Conservation (phyloP, 2,329 filamentous ascomycete genomes). For the Scedosporium minutisporum region DNA sequence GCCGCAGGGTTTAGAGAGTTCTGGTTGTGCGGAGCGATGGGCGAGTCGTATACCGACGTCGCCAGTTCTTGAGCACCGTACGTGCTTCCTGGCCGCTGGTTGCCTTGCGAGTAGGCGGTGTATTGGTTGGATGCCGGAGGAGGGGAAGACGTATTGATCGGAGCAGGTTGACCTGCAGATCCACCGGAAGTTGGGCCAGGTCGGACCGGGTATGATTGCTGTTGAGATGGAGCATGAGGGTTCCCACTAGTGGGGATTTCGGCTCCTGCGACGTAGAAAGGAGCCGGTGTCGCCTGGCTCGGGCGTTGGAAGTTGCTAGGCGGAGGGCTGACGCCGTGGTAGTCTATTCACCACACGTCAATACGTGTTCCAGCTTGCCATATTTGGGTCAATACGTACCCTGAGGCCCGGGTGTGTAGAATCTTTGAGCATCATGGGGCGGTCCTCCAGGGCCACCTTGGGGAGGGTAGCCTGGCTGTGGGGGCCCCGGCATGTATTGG, state of each 20-base stretch:
- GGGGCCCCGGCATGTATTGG: slow-evolving; percentile 48
- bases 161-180: slow-evolving; percentile 34
- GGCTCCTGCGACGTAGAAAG: slow-evolving; percentile 57
- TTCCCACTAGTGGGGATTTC: slow-evolving; percentile 33
- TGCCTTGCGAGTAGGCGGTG: slow-evolving; percentile 34
- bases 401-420: slow-evolving; percentile 52
- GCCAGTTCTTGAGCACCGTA: slow-evolving; percentile 70
- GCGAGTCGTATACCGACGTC: slow-evolving; percentile 68
- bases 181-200: slow-evolving; percentile 23
- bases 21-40: slow-evolving; percentile 43
- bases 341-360: not conserved
- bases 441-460: slow-evolving; percentile 24
- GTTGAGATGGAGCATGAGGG: slow-evolving; percentile 17
- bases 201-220: slow-evolving; percentile 41
- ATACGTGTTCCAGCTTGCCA: not conserved
- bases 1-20: slow-evolving; percentile 35
- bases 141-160: slow-evolving; percentile 41
- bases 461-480: slow-evolving; percentile 34
- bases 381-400: slow-evolving; percentile 21
- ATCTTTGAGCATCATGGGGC: slow-evolving; percentile 52
- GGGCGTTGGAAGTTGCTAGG: slow-evolving; percentile 48
- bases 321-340: slow-evolving; percentile 28
- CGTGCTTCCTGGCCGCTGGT: slow-evolving; percentile 54
- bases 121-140: slow-evolving; percentile 36
- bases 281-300: slow-evolving; percentile 39